These are phyloP conservation scores for Umbelopsis ramanniana DNA, from an alignment of 192 early-diverging fungal genomes.

Conservation along the genomic window DNA sequence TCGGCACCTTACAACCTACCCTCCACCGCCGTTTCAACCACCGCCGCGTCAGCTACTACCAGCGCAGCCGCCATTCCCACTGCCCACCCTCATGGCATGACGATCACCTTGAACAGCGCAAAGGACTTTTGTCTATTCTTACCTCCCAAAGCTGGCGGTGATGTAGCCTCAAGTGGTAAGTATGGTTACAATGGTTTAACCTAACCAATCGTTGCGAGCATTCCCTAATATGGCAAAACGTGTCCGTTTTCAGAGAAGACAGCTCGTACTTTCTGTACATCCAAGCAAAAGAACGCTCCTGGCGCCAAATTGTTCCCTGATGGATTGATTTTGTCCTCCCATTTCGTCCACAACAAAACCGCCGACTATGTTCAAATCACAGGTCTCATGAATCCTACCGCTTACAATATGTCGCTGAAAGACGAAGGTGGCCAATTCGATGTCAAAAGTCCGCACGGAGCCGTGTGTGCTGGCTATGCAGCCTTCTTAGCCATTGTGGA, in stretches of 20 bases:
- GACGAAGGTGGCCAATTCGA: slow-evolving; percentile 45
- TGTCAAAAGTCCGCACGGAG: not conserved
- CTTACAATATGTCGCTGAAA: slow-evolving; percentile 22
- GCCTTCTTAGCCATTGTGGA: slow-evolving; percentile 21
- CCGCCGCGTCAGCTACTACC: slow-evolving; percentile 4
- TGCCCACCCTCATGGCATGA: slow-evolving; percentile 21
- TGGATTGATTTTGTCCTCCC: slow-evolving; percentile 18
- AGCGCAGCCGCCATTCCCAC: not conserved
- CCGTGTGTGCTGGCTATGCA: slow-evolving; percentile 27
- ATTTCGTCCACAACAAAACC: slow-evolving; percentile 11
- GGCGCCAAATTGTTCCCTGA: slow-evolving; percentile 26
- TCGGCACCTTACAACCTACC: slow-evolving; percentile 1
- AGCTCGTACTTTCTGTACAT: slow-evolving; percentile 18
- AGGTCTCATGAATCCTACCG: slow-evolving; percentile 27
- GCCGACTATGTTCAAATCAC: slow-evolving; percentile 25
- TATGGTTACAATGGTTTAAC: not conserved
- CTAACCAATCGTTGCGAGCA: not conserved
- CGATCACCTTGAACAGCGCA: slow-evolving; percentile 24
- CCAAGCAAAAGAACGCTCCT: not conserved
- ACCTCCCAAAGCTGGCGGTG: slow-evolving; percentile 30
- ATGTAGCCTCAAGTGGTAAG: slow-evolving; percentile 32
- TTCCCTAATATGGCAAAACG: not conserved
- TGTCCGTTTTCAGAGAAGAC: slow-evolving; percentile 1
- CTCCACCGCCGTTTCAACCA: not conserved
- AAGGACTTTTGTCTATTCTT: slow-evolving; percentile 42